phyloP scores from a whole-genome alignment of 352 stramenopile genomes.

The Globisporangium camurandrum region DNA sequence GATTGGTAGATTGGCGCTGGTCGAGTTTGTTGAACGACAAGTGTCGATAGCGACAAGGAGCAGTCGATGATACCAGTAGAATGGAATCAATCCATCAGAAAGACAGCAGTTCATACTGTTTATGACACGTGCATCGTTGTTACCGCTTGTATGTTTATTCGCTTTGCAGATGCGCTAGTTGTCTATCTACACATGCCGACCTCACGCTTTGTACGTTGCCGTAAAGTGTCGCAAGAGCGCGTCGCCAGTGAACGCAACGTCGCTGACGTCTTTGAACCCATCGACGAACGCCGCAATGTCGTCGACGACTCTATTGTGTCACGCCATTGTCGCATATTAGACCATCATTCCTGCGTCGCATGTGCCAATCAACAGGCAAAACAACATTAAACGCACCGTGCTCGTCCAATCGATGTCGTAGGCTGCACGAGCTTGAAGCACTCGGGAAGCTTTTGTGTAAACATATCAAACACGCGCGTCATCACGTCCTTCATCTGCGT shows the following conservation, averaged over 20 bases:
- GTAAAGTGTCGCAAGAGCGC: constrained; percentile 57
- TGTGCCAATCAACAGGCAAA: neutral
- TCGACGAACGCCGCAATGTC: constrained; percentile 69
- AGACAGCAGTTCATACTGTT: too few relatives aligned
- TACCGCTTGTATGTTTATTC: too few relatives aligned
- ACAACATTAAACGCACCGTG: constrained; percentile 29
- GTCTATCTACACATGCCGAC: too few relatives aligned
- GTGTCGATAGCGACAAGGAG: too few relatives aligned
- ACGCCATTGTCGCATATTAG: too few relatives aligned
- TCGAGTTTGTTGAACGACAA: too few relatives aligned
- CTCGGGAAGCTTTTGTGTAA: constrained; percentile 81
- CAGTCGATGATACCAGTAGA: too few relatives aligned
- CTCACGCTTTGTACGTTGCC: constrained; percentile 29
- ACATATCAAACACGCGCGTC: constrained; percentile 86
- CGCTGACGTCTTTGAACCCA: constrained; percentile 65
- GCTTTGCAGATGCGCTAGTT: too few relatives aligned
- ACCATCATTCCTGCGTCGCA: neutral
- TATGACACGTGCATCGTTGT: too few relatives aligned
- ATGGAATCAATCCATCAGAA: too few relatives aligned
- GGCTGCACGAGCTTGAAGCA: constrained; percentile 85
- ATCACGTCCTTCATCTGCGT: constrained; percentile 95
- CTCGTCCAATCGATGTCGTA: constrained; percentile 59
- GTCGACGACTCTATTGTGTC: constrained; percentile 70
- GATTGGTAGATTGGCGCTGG: too few relatives aligned
- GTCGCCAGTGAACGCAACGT: constrained; percentile 57